These are phyloP conservation scores for Teunomyces funiuensis DNA, from an alignment of 805 yeast species.

Conservation along the genomic window DNA sequence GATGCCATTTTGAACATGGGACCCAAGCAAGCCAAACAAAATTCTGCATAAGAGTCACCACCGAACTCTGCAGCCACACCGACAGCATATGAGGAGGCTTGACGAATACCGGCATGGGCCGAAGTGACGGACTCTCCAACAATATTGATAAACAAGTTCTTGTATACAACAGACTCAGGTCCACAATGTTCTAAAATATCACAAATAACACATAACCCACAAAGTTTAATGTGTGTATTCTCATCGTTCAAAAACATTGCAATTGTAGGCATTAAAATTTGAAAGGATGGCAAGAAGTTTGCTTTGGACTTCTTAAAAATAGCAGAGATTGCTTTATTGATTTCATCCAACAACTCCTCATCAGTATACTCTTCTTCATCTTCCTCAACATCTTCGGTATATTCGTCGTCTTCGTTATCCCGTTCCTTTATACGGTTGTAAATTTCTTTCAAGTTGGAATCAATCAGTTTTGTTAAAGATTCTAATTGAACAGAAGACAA, in stretches of 20 bases:
- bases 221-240: conserved; percentile 65
- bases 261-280: conserved; percentile 60
- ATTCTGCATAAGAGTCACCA: conserved; percentile 57
- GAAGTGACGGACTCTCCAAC: conserved; percentile 67
- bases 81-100: conserved; percentile 79
- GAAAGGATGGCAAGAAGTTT: conserved; percentile 64
- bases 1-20: conserved; percentile 70
- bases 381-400: conserved; percentile 80
- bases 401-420: conserved; percentile 78
- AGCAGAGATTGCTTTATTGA: conserved; percentile 70
- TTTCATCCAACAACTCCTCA: conserved; percentile 85
- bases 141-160: conserved; percentile 61
- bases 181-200: conserved; percentile 84
- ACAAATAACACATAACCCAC: conserved; percentile 77
- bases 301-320: conserved; percentile 63
- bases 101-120: conserved; percentile 73
- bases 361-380: conserved; percentile 86
- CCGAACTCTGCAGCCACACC: conserved; percentile 88
- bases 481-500: conserved; percentile 56
- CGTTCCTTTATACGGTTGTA: conserved; percentile 70
- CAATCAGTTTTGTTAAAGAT: conserved; percentile 58
- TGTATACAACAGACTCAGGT: conserved; percentile 59
- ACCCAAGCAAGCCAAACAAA: conserved; percentile 68
- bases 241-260: conserved; percentile 63
- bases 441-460: conserved; percentile 62